Conservation (phyloP, 2,329 filamentous ascomycete genomes). For the Hypoxylon sp. region DNA sequence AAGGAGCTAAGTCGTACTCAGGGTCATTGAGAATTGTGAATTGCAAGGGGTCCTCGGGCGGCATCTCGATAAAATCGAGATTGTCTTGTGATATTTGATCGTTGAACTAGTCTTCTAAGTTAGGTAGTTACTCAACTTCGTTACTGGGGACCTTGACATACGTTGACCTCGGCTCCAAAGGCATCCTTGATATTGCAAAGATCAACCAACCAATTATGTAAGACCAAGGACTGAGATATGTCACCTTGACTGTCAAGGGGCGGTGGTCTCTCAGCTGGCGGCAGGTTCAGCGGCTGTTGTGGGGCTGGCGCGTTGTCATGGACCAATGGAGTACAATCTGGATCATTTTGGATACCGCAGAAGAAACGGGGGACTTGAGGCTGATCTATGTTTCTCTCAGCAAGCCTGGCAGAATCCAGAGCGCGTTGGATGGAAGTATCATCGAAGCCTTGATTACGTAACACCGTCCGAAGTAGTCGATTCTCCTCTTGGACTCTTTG, state of each 20-base stretch:
- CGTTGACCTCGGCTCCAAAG: constrained; percentile 12
- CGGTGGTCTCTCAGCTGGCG: background rate
- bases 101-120: background rate
- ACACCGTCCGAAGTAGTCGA: constrained; percentile 5
- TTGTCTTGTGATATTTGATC: background rate
- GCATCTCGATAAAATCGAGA: background rate
- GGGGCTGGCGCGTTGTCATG: background rate
- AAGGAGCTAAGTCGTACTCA: background rate
- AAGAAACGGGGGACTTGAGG: background rate
- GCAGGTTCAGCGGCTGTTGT: background rate
- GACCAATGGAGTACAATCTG: background rate
- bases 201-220: constrained; percentile 6
- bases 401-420: constrained; percentile 9
- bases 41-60: background rate
- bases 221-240: background rate
- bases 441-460: constrained; percentile 12
- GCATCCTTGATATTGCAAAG: constrained; percentile 15
- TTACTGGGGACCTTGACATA: background rate
- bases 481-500: constrained; percentile 23
- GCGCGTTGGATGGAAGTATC: constrained; percentile 12
- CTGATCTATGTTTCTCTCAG: background rate
- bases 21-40: background rate
- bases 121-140: background rate
- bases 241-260: background rate
- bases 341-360: background rate